Base-by-base conservation (phyloP, 495 filamentous ascomycete genomes). In the Mycothermus thermophilus region DNA sequence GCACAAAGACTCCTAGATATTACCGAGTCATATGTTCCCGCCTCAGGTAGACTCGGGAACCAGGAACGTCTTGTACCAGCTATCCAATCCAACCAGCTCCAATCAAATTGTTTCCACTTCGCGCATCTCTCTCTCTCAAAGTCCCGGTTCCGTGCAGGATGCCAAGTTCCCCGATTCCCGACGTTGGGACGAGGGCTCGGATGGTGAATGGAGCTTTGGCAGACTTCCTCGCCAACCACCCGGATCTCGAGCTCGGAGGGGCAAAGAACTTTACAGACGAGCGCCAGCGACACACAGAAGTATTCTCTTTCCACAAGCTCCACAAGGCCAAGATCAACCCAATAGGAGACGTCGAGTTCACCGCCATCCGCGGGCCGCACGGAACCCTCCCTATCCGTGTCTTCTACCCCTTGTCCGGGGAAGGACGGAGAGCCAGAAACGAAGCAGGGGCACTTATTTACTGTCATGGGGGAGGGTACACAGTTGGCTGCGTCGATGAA, bases 381-480 rank as follows among this genome's bases (percentile, higher is more conserved):
- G 57, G 59, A 8, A 57, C 50, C 0, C 58, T 60, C 10, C 54
- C 52, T 0, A 35, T 57, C 13, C 41, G 58, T 0, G 34, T 57
- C 3, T 40, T 58, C 5, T 61, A 58, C 30, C 56, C 56, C 2
- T 16, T 3, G 2, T 40, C 32, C 0, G 47, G 30, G 5, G 35
- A 44, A 12, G 29, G 20, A 4, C 14, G 32, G 3, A 39, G 31
- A 17, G 36, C 32, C 17, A 22, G 16, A 7, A 35, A 40, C 10
- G 32, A 33, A 4, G 31, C 42, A 7, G 47, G 41, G 2, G 52
- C 56, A 0, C 37, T 62, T 1, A 47, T 62, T 9, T 60, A 58
- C 35, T 51, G 57, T 13, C 59, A 65, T 32, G 61, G 59, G n/a
- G 63, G 61, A 1, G 57, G 59, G 1, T 64, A 53, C 32, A 51